A percentile compares a stretch with the other conserved stretches of the same genome.
Evolutionary conservation across 1,284 basidiomycete genomes (phyloP).

Genomic region (Ganoderma meredithae): DNA sequence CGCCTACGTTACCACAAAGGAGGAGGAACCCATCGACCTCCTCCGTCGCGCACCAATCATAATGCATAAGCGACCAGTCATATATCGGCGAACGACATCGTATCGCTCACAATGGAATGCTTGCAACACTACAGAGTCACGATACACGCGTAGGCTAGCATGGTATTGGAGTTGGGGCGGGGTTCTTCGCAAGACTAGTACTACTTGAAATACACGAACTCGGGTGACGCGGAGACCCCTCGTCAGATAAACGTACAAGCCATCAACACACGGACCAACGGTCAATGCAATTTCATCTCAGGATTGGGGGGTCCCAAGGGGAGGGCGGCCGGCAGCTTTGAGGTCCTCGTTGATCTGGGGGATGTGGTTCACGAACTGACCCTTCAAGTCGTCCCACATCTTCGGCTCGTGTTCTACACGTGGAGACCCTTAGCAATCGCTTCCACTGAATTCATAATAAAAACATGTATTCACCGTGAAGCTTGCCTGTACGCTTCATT

Average conservation of each 20-base stretch:
- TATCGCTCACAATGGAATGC: not conserved
- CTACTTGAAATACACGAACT: not conserved
- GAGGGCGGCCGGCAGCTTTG: constrained; percentile 52
- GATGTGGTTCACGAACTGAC: constrained; percentile 64
- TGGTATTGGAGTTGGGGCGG: not conserved
- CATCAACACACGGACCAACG: not conserved
- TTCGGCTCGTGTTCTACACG: constrained; percentile 56
- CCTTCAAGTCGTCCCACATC: constrained; percentile 69
- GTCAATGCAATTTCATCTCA: not conserved
- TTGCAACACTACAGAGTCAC: not conserved
- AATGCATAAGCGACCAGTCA: too few species aligned
- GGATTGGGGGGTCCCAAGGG: constrained; percentile 29
- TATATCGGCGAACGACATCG: not conserved
- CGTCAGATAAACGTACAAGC: not conserved
- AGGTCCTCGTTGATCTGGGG: constrained; percentile 62
- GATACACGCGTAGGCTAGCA: not conserved
- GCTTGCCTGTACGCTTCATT: constrained; percentile 61
- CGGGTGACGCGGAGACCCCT: not conserved
- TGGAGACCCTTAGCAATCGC: not conserved
- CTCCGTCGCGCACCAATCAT: too few species aligned
- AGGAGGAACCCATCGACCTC: too few species aligned
- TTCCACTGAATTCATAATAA: not conserved
- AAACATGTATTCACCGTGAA: constrained; percentile 52
- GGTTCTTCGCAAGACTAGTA: not conserved
- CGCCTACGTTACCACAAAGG: not conserved